phyloP scores from a whole-genome alignment of 1,139 yeast genomes.

The Debaryomycetaceae sp. region DNA sequence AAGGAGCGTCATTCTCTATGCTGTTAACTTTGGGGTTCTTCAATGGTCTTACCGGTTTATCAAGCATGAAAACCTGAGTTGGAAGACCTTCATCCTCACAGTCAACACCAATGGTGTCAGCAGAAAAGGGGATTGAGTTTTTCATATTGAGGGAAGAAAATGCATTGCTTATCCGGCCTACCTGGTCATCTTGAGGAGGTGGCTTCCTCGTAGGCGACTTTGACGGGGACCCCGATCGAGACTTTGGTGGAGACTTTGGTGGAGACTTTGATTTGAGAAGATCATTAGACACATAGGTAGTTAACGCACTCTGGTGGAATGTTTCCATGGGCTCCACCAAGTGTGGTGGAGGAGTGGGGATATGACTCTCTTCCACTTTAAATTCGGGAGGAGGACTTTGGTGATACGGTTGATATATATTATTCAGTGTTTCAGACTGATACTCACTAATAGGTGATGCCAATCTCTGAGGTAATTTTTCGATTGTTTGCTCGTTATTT shows the following conservation, averaged over 20 bases:
- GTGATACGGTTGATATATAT: conserved; percentile 9
- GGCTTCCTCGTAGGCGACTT: conserved; percentile 21
- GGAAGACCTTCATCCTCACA: conserved; percentile 21
- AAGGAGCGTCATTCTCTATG: conserved; percentile 12
- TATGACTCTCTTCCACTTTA: conserved; percentile 4
- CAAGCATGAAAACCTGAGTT: conserved; percentile 36
- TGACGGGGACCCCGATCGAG: neutral
- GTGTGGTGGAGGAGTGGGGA: conserved; percentile 17
- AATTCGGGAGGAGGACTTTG: neutral
- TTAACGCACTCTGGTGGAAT: neutral
- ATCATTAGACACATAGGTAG: neutral
- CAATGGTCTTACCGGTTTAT: conserved; percentile 31
- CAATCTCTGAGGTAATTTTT: conserved; percentile 6
- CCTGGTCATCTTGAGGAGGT: conserved; percentile 11
- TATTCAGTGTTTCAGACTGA: conserved; percentile 15
- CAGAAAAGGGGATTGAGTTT: conserved; percentile 40
- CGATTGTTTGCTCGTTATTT: neutral
- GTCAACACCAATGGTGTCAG: conserved; percentile 41
- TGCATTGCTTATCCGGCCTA: neutral
- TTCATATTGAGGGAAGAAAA: neutral
- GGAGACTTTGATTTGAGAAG: conserved; percentile 3
- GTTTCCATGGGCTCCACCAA: conserved; percentile 4
- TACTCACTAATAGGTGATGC: conserved; percentile 19
- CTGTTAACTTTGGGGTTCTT: conserved; percentile 17
- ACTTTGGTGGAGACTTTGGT: conserved; percentile 9